Evolutionary conservation across 352 stramenopile species (phyloP).

Genomic region (Elongisporangium undulatum): DNA sequence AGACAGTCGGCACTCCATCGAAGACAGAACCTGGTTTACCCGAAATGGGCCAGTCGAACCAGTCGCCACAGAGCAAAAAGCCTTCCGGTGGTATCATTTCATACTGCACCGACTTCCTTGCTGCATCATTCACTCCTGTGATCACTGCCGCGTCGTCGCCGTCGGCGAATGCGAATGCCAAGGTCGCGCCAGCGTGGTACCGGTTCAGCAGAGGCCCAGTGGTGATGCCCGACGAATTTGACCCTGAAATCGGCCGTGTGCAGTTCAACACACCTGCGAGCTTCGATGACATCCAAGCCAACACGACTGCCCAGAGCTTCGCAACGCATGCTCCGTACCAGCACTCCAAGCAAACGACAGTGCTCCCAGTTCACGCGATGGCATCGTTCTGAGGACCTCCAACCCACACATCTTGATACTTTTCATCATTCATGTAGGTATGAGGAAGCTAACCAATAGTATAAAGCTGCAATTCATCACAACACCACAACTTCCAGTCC

Average conservation of each 20-base stretch:
- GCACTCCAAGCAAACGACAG: background rate
- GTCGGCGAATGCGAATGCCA: constrained; percentile 19
- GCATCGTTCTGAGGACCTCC: background rate
- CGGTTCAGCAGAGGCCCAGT: background rate
- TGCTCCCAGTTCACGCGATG: background rate
- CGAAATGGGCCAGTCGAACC: constrained; percentile 2
- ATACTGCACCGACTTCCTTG: constrained; percentile 37
- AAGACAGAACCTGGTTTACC: background rate
- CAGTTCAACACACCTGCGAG: background rate
- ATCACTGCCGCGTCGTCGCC: constrained; percentile 6
- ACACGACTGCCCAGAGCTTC: background rate
- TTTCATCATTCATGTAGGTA: background rate
- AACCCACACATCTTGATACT: background rate
- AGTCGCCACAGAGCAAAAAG: constrained; percentile 16
- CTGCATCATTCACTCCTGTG: constrained; percentile 14
- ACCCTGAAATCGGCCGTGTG: background rate
- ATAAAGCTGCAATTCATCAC: too few relatives aligned
- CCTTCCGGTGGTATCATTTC: constrained; percentile 21
- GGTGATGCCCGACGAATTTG: background rate
- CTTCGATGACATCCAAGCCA: background rate
- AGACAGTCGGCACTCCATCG: background rate
- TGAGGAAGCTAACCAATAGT: background rate
- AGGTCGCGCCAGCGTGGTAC: constrained; percentile 33
- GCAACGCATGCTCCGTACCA: background rate
- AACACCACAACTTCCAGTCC: too few relatives aligned